A percentile compares a stretch with the other conserved stretches of the same genome.
Evolutionary conservation across 2,329 filamentous ascomycete species (phyloP).

Genomic region (Cladophialophora yegresii): DNA sequence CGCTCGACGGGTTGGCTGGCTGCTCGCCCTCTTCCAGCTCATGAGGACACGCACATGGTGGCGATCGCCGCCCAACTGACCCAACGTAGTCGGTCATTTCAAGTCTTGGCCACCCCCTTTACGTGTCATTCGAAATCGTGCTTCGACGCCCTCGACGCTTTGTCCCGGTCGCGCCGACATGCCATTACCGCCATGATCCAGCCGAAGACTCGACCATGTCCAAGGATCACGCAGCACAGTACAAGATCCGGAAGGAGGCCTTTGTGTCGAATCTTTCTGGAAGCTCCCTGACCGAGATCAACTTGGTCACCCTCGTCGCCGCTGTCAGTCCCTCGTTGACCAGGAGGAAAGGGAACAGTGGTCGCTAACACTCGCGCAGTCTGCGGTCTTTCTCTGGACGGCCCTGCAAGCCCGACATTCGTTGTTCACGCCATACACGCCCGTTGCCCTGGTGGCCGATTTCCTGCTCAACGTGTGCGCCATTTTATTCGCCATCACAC

Average conservation of each 20-base stretch:
- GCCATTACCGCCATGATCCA: neutral
- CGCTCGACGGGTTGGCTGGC: no score
- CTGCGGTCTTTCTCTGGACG: conserved; percentile 83
- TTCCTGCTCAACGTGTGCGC: conserved; percentile 83
- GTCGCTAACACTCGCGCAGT: conserved; percentile 51
- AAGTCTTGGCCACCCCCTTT: neutral
- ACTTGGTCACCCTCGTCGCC: conserved; percentile 78
- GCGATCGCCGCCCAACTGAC: no score
- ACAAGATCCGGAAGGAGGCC: conserved; percentile 91
- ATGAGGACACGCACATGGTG: no score
- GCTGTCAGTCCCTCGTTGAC: conserved; percentile 65
- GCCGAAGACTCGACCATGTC: conserved; percentile 27
- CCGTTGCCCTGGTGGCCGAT: conserved; percentile 71
- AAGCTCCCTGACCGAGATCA: conserved; percentile 81
- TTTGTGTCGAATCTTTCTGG: conserved; percentile 91
- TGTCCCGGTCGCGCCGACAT: neutral
- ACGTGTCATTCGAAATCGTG: neutral
- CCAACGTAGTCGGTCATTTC: neutral
- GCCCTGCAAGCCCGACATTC: conserved; percentile 78
- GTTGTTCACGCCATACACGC: conserved; percentile 76
- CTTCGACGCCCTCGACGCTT: neutral
- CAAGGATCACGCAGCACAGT: conserved; percentile 52
- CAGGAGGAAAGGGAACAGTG: neutral
- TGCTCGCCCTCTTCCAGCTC: no score
- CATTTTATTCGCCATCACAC: conserved; percentile 79